Evolutionary conservation across 192 early-diverging fungal genomes (phyloP), one percentile per base, ranked within the genome.

Genomic region (Backusella macrospora): DNA sequence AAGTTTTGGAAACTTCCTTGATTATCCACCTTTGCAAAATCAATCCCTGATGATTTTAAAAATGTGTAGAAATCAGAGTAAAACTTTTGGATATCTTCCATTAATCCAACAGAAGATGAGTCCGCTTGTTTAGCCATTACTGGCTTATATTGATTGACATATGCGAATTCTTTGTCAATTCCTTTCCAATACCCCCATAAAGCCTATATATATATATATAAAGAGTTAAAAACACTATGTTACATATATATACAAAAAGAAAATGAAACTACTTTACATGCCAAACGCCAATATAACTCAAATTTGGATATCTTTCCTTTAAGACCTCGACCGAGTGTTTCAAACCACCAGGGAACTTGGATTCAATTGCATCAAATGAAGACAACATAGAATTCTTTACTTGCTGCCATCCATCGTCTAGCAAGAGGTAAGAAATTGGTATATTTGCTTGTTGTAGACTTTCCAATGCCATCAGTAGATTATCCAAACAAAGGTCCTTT

Each of bases 111-210:
- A 59, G 21, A 26, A 23, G 52, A 59, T 23, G 45, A 59, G 26
- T 82, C 76, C 3, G 8, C 16, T 9, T 74, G 40, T 0, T 29
- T 47, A 26, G 21, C 45, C 26, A 8, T 44, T 4, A 47, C 42
- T 68, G 67, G 42, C 6, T 43, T n/a, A 37, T 73, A 38, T 7
- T 26, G 37, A 7, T 71, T 52, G 6, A 8, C 4, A 39, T 77
- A 48, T 23, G 68, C 73, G 4, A 81, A 79, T 0, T 39, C n/a
- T 15, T 71, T 76, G 39, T 87, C 76, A 29, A 89, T 74, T 1
- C 87, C 87, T 70, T 82, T 74, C 86, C 87, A 89, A 59, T 87
- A 89, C 10, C 87, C 85, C 87, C 86, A 87, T 5, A 89, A 72
- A 16, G 85, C 38, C 52, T 78, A 46, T 18, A 23, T 21, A 45